A percentile compares a stretch with the other conserved stretches of the same genome.
Conservation (phyloP, 2,329 filamentous ascomycete species). For the Colletotrichum sp. region DNA sequence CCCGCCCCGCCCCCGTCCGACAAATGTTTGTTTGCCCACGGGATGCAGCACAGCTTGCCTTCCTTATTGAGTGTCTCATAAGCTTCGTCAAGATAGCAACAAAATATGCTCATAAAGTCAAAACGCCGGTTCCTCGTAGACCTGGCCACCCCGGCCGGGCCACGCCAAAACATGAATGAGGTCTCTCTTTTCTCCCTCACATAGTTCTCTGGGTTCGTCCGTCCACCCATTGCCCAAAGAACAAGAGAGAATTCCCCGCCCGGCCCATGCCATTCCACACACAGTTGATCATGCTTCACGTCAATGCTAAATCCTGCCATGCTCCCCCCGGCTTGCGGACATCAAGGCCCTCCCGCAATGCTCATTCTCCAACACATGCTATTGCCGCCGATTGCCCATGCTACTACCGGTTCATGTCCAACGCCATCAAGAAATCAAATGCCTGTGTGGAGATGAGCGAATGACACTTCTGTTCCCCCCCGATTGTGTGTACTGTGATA, state of each 20-base stretch:
- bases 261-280: slow-evolving; percentile 2
- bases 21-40: not conserved
- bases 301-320: slow-evolving; percentile 9
- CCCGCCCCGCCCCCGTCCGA: too few species aligned
- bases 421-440: not conserved
- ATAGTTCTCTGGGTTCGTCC: not conserved
- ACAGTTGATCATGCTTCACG: not conserved
- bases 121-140: not conserved
- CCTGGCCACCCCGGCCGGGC: not conserved
- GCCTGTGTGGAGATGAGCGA: not conserved
- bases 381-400: not conserved
- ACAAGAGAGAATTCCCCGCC: not conserved
- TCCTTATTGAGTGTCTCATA: not conserved
- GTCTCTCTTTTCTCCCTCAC: not conserved
- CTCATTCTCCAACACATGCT: not conserved
- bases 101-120: not conserved
- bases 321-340: not conserved
- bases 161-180: not conserved
- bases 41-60: not conserved
- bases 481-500: not conserved
- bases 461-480: not conserved
- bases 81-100: not conserved
- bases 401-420: not conserved
- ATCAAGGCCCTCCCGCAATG: not conserved
- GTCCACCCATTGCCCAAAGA: not conserved